Base-by-base conservation (phyloP, 495 filamentous ascomycete genomes). In the Pyrenula aspistea region DNA sequence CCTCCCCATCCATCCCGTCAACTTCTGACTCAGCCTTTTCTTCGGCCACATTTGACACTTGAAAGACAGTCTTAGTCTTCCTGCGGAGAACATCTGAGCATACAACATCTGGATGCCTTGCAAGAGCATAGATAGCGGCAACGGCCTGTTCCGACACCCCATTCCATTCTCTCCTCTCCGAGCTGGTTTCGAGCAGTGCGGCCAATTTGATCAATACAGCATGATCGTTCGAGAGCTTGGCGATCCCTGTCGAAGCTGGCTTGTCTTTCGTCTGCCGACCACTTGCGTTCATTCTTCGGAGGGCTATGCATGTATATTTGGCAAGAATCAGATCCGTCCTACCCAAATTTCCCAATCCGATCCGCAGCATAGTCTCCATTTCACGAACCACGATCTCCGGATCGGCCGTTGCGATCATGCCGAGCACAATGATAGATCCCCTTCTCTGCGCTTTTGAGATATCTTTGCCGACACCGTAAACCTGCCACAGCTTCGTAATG, bases 141-240 rank as follows among this genome's bases (percentile, higher is more conserved):
- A 97, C 89, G 19, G 93, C 91, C 68, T 99, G 94, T 63, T 99
- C 93, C 15, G 94, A 91, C n/a, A 96, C 86, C 8, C 94, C 91
- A 62, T 84, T 91, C 93, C 93, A 99, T 66, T 99, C 93, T 66
- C 94, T 92, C 67, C 84, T 92, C 49, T 95, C 85, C 0, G 88
- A 88, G 15, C 83, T 77, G 10, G 95, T 79, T 57, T 96, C 91
- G 25, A 84, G 81, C 64, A 96, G 86, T 1, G 83, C 81, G n/a
- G 89, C 87, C 10, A 99, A 79, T 60, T 84, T 83, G 1, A 76
- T 73, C 42, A 97, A 65, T 19, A 96, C 82, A 1, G 93, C 87
- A 67, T 98, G 94, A 58, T 96, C 92, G 61, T 95, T 98, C 12
- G 86, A 78, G 25, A 99, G 76, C 57, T 92, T 89, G 3, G 86